A percentile compares a stretch with the other conserved stretches of the same genome.
Evolutionary conservation across 176 grass and related monocot genomes (phyloP).

Genomic region (Raddia distichophylla): DNA sequence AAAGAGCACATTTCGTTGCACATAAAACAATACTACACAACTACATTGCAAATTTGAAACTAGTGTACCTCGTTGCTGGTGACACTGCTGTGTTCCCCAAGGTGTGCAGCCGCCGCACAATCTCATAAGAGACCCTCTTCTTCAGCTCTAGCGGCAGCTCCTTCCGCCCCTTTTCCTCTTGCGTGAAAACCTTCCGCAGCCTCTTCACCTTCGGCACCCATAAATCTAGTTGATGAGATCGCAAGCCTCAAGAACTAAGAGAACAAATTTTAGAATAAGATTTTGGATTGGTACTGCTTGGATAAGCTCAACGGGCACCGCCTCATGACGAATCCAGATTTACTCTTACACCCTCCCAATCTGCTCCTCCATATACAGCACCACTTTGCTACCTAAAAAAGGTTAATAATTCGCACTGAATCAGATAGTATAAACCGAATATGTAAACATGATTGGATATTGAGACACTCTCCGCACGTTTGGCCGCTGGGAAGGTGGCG

Average conservation of each 20-base stretch:
- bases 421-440: neutral
- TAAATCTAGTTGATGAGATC: conserved; percentile 8
- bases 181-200: conserved; percentile 51
- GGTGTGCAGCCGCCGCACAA: conserved; percentile 47
- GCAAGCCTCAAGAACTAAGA: neutral
- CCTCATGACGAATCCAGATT: conserved; percentile 71
- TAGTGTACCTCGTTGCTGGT: conserved; percentile 68
- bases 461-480: conserved; percentile 34
- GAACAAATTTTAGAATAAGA: conserved; percentile 7
- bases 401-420: neutral
- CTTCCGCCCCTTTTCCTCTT: conserved; percentile 59
- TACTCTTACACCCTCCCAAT: conserved; percentile 73
- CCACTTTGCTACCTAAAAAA: conserved; percentile 33
- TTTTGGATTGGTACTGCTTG: conserved; percentile 52
- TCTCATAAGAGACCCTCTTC: conserved; percentile 69
- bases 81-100: conserved; percentile 50
- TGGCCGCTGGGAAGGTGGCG: conserved; percentile 21
- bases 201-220: conserved; percentile 61
- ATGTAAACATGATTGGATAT: conserved; percentile 4
- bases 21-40: neutral
- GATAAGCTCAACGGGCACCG: conserved; percentile 69
- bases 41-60: neutral
- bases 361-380: conserved; percentile 67
- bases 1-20: neutral
- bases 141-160: conserved; percentile 65